Base-by-base conservation (phyloP, 2,329 filamentous ascomycete genomes). In the Sphaerulina vaccinii region DNA sequence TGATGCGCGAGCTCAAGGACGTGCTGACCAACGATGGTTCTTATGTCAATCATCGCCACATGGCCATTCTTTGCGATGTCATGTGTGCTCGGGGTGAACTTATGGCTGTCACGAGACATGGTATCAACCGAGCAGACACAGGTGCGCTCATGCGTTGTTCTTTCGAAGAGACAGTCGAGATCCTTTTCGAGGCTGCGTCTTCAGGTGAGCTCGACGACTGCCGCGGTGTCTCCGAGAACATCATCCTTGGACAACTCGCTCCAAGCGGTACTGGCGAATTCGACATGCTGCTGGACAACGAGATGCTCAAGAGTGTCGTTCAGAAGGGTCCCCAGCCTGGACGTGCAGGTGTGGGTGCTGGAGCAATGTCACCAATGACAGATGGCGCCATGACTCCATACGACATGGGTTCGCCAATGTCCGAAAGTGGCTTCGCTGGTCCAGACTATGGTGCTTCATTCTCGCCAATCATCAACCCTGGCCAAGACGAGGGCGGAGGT, bases 61-160 rank as follows among this genome's bases (percentile, higher is more conserved):
- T 99, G 76, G 88, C 91, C 41, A 83, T 99, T 29, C 80, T 99
- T 47, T 90, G 95, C 59, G 93, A 99, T 74, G 90, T 99, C 58
- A 99, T 99, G 93, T 96, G 91, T 22, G 90, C 95, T 65, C 84
- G 93, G 65, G 93, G 93, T 61, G 86, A 87, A 64, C 85, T 99
- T 65, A 96, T 96, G 71, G 92, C 93, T 11, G 92, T 99, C 58
- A 99, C 93, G 50, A 88, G 93, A 73, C 93, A 99, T 69, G 93
- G 93, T 75, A 99, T 99, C 77, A 99, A 99, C 77, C 85, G 93
- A 65, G 90, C 92, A 21, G 93, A 99, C 68, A 99, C 95, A 56
- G 93, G 93, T 77, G 95, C 93, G 8, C 80, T 99, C 65, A 99
- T 99, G 93, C 87, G 93, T 71, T 99, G 95, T 79, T 99, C 93